phyloP scores from a whole-genome alignment of 805 yeast species.

The Yamadazyma endophytica region DNA sequence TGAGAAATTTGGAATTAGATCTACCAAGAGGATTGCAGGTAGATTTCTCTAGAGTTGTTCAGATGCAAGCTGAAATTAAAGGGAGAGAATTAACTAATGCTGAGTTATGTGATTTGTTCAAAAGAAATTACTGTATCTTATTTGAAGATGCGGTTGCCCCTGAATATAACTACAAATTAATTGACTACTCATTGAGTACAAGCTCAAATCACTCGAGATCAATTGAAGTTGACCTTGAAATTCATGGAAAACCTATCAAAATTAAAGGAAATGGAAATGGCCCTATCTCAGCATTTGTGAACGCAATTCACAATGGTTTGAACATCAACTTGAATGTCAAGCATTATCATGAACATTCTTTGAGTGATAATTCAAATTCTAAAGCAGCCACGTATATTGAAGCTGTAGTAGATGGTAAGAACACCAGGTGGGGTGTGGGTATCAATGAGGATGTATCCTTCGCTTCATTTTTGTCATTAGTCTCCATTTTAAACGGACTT shows the following conservation, averaged over 20 bases:
- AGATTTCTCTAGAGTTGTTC: constrained; percentile 69
- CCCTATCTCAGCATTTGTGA: constrained; percentile 71
- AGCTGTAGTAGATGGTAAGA: constrained; percentile 29
- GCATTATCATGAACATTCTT: constrained; percentile 74
- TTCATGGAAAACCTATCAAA: constrained; percentile 35
- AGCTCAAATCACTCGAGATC: constrained; percentile 27
- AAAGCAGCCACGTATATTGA: constrained; percentile 74
- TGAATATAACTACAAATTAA: constrained; percentile 29
- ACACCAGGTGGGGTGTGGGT: constrained; percentile 82
- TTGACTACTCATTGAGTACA: constrained; percentile 46
- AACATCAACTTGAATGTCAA: constrained; percentile 55
- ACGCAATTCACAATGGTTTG: constrained; percentile 52
- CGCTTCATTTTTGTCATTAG: constrained; percentile 70
- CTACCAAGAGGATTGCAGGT: constrained; percentile 79
- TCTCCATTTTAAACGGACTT: constrained; percentile 58
- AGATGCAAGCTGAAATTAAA: constrained; percentile 59
- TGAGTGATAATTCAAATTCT: constrained; percentile 67
- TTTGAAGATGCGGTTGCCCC: constrained; percentile 20
- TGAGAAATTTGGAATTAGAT: constrained; percentile 71
- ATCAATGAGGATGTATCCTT: constrained; percentile 85
- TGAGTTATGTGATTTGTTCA: constrained; percentile 66
- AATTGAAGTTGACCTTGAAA: constrained; percentile 46
- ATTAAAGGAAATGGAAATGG: constrained; percentile 74
- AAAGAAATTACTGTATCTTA: constrained; percentile 49
- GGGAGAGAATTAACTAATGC: constrained; percentile 67